phyloP scores from a whole-genome alignment of 352 stramenopile species.

The Paralagenidium karlingii region DNA sequence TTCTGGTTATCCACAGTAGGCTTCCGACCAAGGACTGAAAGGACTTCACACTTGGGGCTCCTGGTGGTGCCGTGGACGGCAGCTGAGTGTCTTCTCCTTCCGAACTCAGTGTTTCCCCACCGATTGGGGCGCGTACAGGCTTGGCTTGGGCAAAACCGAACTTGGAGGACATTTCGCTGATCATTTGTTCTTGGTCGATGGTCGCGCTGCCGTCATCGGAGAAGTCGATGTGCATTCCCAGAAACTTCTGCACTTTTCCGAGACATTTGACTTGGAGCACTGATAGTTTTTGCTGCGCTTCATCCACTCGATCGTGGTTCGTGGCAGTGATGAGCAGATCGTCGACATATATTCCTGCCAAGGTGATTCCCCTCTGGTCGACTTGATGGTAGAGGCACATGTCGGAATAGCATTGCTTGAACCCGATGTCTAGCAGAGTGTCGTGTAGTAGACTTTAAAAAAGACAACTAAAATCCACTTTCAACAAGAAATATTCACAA shows the following conservation, averaged over 20 bases:
- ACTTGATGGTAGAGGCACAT: slow-evolving; percentile 11
- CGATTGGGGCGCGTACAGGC: slow-evolving; percentile 4
- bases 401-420: slow-evolving; percentile 11
- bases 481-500: too few species aligned
- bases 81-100: slow-evolving; percentile 1
- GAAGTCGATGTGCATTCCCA: slow-evolving; percentile 13
- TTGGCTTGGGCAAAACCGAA: slow-evolving; percentile 8
- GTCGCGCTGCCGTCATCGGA: slow-evolving; percentile 1
- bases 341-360: slow-evolving; percentile 14
- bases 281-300: slow-evolving; percentile 4
- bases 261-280: slow-evolving; percentile 13
- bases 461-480: too few species aligned
- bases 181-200: slow-evolving; percentile 9
- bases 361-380: background rate
- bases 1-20: slow-evolving; percentile 15
- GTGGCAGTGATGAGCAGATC: slow-evolving; percentile 16
- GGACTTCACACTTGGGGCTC: slow-evolving; percentile 4
- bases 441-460: too few species aligned
- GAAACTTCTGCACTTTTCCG: slow-evolving; percentile 8
- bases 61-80: slow-evolving; percentile 1
- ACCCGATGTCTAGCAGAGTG: slow-evolving; percentile 6
- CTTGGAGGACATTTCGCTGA: slow-evolving; percentile 9
- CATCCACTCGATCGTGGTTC: background rate
- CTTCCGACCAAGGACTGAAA: slow-evolving; percentile 22
- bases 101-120: background rate